Evolutionary conservation across 352 stramenopile species (phyloP).

Genomic region (Blastocystis sp.): DNA sequence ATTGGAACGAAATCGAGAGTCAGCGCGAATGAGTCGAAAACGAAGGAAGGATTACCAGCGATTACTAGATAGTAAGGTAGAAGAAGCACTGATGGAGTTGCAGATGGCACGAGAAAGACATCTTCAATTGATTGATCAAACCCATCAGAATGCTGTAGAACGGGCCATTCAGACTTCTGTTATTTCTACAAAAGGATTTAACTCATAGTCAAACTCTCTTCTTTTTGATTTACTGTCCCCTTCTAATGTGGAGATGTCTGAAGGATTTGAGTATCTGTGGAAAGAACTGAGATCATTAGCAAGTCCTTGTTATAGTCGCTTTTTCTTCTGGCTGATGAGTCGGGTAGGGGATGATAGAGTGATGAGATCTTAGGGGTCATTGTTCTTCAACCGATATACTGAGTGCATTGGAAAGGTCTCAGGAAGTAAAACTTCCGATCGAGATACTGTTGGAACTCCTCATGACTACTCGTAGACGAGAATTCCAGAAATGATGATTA

Average conservation of each 20-base stretch:
- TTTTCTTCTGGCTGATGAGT: slow-evolving; percentile 26
- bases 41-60: slow-evolving; percentile 47
- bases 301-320: slow-evolving; percentile 34
- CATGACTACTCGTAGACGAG: neutral
- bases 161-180: neutral
- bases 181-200: neutral
- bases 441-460: neutral
- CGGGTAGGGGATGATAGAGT: neutral
- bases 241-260: neutral
- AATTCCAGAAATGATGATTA: neutral
- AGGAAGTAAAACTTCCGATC: neutral
- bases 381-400: slow-evolving; percentile 24
- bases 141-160: neutral
- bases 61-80: slow-evolving; percentile 40
- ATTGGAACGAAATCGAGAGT: slow-evolving; percentile 49
- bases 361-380: neutral
- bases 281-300: slow-evolving; percentile 16
- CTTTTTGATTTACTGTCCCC: neutral
- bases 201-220: neutral
- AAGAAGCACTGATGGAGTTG: slow-evolving; percentile 5
- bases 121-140: neutral
- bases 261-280: slow-evolving; percentile 1
- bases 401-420: slow-evolving; percentile 4
- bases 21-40: slow-evolving; percentile 44
- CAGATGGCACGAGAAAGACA: neutral